Evolutionary conservation across 495 filamentous ascomycete genomes (phyloP).

Genomic region (Opeltia flavorubescens): DNA sequence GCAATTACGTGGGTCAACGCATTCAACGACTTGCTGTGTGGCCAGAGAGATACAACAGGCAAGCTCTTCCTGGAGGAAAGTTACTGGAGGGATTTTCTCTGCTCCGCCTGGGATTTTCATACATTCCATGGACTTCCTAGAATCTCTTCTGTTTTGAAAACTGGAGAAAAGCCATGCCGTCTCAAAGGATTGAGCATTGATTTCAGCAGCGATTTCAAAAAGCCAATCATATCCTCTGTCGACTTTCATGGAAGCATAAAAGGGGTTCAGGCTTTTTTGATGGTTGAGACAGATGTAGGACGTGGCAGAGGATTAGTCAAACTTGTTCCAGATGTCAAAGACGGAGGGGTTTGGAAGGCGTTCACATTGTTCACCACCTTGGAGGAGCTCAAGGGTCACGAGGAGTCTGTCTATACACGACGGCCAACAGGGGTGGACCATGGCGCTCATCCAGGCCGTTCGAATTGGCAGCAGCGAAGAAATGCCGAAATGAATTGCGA

Average conservation of each 20-base stretch:
- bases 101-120: slow-evolving; percentile 36
- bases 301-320: slow-evolving; percentile 32
- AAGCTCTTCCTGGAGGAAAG: slow-evolving; percentile 33
- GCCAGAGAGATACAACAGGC: slow-evolving; percentile 13
- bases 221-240: slow-evolving; percentile 13
- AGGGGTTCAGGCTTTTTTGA: slow-evolving; percentile 31
- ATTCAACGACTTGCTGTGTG: slow-evolving; percentile 6
- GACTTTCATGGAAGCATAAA: slow-evolving; percentile 23
- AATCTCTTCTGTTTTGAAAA: slow-evolving; percentile 29
- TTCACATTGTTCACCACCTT: slow-evolving; percentile 38
- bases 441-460: slow-evolving; percentile 24
- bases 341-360: slow-evolving; percentile 32
- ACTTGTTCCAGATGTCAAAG: slow-evolving; percentile 22
- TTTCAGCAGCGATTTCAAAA: slow-evolving; percentile 6
- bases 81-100: slow-evolving; percentile 45
- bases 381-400: slow-evolving; percentile 23
- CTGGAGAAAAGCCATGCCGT: slow-evolving; percentile 12
- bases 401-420: slow-evolving; percentile 24
- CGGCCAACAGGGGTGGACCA: slow-evolving; percentile 32
- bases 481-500: slow-evolving; percentile 32
- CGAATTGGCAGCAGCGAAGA: slow-evolving; percentile 43
- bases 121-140: slow-evolving; percentile 31
- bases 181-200: slow-evolving; percentile 26
- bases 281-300: slow-evolving; percentile 26
- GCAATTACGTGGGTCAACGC: slow-evolving; percentile 2